Conservation (phyloP, 2,329 filamentous ascomycete species). For the Penicillium sp. region DNA sequence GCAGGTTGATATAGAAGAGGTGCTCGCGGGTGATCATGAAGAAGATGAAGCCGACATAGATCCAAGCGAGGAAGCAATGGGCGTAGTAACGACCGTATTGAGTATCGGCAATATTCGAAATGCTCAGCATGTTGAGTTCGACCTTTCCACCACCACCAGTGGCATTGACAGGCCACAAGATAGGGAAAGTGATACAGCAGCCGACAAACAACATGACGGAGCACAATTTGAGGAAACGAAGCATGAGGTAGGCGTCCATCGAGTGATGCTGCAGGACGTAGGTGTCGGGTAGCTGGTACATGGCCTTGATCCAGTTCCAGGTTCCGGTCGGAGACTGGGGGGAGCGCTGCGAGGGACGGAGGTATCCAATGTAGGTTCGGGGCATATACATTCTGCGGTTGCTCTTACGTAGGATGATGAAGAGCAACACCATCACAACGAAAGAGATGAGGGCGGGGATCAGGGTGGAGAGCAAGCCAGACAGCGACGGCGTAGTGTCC, state of each 20-base stretch:
- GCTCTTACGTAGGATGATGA: constrained; percentile 51
- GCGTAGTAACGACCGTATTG: constrained; percentile 71
- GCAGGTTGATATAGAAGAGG: constrained; percentile 88
- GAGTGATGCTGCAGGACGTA: constrained; percentile 87
- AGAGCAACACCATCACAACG: constrained; percentile 48
- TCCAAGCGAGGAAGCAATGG: constrained; percentile 74
- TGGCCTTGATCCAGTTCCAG: constrained; percentile 65
- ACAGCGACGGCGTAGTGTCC: constrained; percentile 38
- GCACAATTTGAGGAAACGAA: constrained; percentile 80
- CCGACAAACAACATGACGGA: constrained; percentile 80
- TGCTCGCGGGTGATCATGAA: constrained; percentile 83
- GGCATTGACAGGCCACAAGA: constrained; percentile 83
- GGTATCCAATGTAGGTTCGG: constrained; percentile 53
- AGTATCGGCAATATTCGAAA: constrained; percentile 66
- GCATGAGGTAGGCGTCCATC: constrained; percentile 85
- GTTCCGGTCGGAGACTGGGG: constrained; percentile 60
- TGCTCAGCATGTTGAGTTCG: constrained; percentile 75
- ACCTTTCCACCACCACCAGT: constrained; percentile 66
- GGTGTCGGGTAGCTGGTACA: constrained; percentile 68
- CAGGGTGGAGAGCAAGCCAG: constrained; percentile 50
- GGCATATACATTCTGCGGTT: constrained; percentile 54
- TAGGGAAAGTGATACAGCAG: constrained; percentile 78
- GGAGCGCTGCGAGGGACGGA: constrained; percentile 56
- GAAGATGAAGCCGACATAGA: constrained; percentile 85
- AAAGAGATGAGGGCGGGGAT: constrained; percentile 47